phyloP scores from a whole-genome alignment of 805 yeast genomes.

The Ogataea paraovalis region DNA sequence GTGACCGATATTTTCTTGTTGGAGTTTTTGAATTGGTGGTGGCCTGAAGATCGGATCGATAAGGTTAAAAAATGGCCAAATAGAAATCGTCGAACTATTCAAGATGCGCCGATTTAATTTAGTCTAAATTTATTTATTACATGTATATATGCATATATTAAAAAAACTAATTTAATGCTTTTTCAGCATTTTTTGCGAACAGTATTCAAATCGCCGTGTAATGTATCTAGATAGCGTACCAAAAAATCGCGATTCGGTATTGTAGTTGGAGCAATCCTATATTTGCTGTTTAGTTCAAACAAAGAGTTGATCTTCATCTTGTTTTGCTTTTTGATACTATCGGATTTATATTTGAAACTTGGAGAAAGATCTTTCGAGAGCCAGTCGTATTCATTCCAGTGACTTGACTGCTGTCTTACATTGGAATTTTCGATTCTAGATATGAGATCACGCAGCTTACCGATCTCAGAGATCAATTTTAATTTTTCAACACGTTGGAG shows the following conservation, averaged over 20 bases:
- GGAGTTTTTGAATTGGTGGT: slow-evolving; percentile 60
- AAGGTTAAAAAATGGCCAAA: slow-evolving; percentile 76
- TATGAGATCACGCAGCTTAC: slow-evolving; percentile 10
- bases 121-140: background rate
- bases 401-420: background rate
- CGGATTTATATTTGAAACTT: background rate
- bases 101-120: background rate
- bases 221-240: slow-evolving; percentile 2
- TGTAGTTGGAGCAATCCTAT: background rate
- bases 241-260: background rate
- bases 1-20: slow-evolving; percentile 73
- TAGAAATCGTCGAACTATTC: background rate
- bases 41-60: slow-evolving; percentile 71
- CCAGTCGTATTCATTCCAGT: slow-evolving; percentile 1
- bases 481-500: slow-evolving; percentile 8
- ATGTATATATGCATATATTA: no score
- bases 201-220: slow-evolving; percentile 5
- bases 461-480: slow-evolving; percentile 12
- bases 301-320: background rate
- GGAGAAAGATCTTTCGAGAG: slow-evolving; percentile 1
- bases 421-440: slow-evolving; percentile 4
- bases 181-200: background rate
- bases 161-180: background rate
- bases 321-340: background rate
- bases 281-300: background rate